These are phyloP conservation scores for Huiozyma sinensis DNA, from an alignment of 805 yeast genomes.

Conservation along the genomic window DNA sequence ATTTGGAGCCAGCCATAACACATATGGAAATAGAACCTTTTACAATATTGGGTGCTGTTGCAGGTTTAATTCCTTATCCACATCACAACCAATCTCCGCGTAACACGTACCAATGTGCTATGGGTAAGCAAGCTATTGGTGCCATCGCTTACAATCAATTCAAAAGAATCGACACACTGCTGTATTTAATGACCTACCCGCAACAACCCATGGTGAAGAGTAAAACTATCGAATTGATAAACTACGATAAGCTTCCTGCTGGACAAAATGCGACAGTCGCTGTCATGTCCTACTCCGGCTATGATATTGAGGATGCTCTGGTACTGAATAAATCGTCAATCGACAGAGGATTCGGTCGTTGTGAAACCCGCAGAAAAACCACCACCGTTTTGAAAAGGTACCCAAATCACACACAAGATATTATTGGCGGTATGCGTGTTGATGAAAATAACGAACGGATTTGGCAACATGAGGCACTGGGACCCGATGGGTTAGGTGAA, in stretches of 20 bases:
- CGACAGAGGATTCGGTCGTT: conserved; percentile 95
- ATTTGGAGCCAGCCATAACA: conserved; percentile 46
- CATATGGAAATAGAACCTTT: conserved; percentile 96
- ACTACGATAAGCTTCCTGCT: conserved; percentile 94
- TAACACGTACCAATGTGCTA: conserved; percentile 97
- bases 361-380: conserved; percentile 89
- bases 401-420: conserved; percentile 88
- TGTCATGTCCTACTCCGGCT: conserved; percentile 97
- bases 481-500: conserved; percentile 94
- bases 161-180: conserved; percentile 84
- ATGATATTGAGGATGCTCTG: conserved; percentile 97
- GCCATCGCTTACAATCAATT: conserved; percentile 97
- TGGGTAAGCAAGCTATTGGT: conserved; percentile 99
- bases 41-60: conserved; percentile 96
- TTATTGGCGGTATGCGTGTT: conserved; percentile 82
- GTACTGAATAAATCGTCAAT: conserved; percentile 87
- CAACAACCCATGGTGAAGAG: conserved; percentile 99
- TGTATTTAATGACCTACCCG: conserved; percentile 95
- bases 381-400: conserved; percentile 84
- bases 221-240: conserved; percentile 87
- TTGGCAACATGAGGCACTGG: conserved; percentile 76
- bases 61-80: conserved; percentile 98
- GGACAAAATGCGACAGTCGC: conserved; percentile 99
- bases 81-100: conserved; percentile 99
- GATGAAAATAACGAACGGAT: conserved; percentile 74